A percentile compares a stretch with the other conserved stretches of the same genome.
These are phyloP conservation scores for Moesziomyces parantarcticus DNA, from an alignment of 1,284 basidiomycete genomes.

Conservation along the genomic window DNA sequence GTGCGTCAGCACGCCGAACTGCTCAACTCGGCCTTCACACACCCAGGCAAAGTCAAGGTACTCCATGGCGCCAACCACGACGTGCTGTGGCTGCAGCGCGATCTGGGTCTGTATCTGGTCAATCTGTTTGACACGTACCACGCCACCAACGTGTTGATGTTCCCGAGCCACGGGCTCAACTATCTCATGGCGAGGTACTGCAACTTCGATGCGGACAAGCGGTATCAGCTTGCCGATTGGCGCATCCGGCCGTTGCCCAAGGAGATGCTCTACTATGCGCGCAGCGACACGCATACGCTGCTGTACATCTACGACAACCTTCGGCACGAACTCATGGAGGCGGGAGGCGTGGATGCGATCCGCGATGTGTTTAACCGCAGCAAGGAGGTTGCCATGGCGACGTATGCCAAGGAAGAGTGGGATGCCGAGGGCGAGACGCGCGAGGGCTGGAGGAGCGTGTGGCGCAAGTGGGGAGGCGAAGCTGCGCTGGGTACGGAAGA, in stretches of 20 bases:
- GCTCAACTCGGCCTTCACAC: slow-evolving; percentile 77
- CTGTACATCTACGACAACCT: slow-evolving; percentile 92
- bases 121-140: slow-evolving; percentile 97
- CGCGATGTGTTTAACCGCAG: slow-evolving; percentile 56
- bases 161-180: slow-evolving; percentile 84
- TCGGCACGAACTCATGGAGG: slow-evolving; percentile 80
- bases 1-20: slow-evolving; percentile 81
- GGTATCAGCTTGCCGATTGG: slow-evolving; percentile 97
- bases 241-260: slow-evolving; percentile 86
- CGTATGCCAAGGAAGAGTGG: slow-evolving; percentile 66
- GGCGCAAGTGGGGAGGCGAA: slow-evolving; percentile 68
- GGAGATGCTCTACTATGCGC: slow-evolving; percentile 91
- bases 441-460: slow-evolving; percentile 61
- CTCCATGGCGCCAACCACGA: slow-evolving; percentile 91
- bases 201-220: slow-evolving; percentile 91
- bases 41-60: slow-evolving; percentile 85
- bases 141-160: slow-evolving; percentile 79
- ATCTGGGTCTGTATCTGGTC: slow-evolving; percentile 92
- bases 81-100: slow-evolving; percentile 93
- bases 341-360: slow-evolving; percentile 68
- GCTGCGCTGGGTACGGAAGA: slow-evolving; percentile 55
- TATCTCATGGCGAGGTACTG: slow-evolving; percentile 89
- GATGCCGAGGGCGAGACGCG: slow-evolving; percentile 56
- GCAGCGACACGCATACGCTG: slow-evolving; percentile 94
- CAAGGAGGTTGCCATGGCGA: slow-evolving; percentile 57